Base-by-base conservation (phyloP, 768 basidiomycete species). In the Mycena galopus region DNA sequence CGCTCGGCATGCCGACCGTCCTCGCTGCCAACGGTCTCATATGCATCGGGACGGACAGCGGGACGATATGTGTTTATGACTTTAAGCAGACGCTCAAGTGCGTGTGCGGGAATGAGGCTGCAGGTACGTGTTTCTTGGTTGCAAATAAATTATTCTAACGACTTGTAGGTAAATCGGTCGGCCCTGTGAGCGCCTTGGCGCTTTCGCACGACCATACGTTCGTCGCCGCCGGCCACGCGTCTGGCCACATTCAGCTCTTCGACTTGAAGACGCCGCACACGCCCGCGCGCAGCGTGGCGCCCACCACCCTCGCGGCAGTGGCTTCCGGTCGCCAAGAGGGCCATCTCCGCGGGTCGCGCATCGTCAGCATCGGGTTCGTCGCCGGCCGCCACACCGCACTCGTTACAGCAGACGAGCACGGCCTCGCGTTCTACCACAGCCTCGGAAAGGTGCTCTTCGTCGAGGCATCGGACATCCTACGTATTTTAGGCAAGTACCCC, bases 161-260 rank as follows among this genome's bases (percentile, higher is more conserved):
- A 14, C 35, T 27, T 53, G 70, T 81, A 94, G 93, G 86, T 50
- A 91, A 85, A 76, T 81, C 82, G 4, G 82, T 92, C 12, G 95
- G 96, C 23, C 81, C 94, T 17, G 94, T 96, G 10, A 97, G 94
- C n/a, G 94, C 97, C 1, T 81, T 99, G 17, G 92, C 95, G 0
- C 84, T 99, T 56, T 98, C 97, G 11, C 91, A 95, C 76, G 98
- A 99, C 79, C 95, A 96, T 76, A 98, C 97, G 1, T 98, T 92
- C 80, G 86, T 98, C 59, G 97, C 93, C 0, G 93, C 93, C 3
- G 98, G 98, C 0, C 96, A 99, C 81, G 85, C 89, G 7, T 88
- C 88, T 3, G 98, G 97, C 4, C 87, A 95, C 75, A 91, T 99
- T 56, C 93, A 94, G 77, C 86, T 99, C 1, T 99, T 93, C 80